Evolutionary conservation across 1,139 yeast species (phyloP).

Genomic region (Saccharomycopsis hybrid): DNA sequence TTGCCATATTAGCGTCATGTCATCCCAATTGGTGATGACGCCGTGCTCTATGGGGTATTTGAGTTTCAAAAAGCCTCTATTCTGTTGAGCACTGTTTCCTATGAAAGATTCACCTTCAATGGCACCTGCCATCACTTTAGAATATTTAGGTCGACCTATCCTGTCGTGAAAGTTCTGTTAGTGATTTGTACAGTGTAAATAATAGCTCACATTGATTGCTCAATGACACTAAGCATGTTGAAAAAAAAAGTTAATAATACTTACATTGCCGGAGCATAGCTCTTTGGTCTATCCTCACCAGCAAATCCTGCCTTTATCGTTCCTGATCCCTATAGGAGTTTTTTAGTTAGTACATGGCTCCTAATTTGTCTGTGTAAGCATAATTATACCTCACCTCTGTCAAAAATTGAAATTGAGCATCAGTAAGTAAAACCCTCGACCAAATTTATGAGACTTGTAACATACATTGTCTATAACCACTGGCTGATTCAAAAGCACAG

Average conservation of each 20-base stretch:
- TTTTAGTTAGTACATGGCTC: too few relatives aligned
- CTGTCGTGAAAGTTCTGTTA: constrained; percentile 34
- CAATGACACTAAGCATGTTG: too few relatives aligned
- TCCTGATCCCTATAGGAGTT: constrained; percentile 89
- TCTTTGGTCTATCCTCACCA: constrained; percentile 77
- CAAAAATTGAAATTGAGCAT: too few relatives aligned
- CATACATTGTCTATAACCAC: constrained; percentile 73
- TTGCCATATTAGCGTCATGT: constrained; percentile 74
- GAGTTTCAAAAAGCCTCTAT: constrained; percentile 67
- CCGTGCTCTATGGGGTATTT: constrained; percentile 79
- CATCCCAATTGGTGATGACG: constrained; percentile 76
- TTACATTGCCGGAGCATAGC: constrained; percentile 40
- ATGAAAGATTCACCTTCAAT: constrained; percentile 57
- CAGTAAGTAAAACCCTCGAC: too few relatives aligned
- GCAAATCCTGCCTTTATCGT: constrained; percentile 87
- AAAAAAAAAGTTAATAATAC: too few relatives aligned
- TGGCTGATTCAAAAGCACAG: constrained; percentile 68
- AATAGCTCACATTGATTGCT: neutral
- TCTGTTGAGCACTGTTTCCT: constrained; percentile 67
- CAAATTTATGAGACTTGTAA: too few relatives aligned
- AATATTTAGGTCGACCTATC: constrained; percentile 79
- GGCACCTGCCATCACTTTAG: constrained; percentile 80
- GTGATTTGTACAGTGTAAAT: constrained; percentile 16
- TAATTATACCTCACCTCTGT: too few relatives aligned
- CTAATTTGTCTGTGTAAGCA: too few relatives aligned